Evolutionary conservation across 176 grass and related monocot species (phyloP).

Genomic region (Rhynchospora breviuscula): DNA sequence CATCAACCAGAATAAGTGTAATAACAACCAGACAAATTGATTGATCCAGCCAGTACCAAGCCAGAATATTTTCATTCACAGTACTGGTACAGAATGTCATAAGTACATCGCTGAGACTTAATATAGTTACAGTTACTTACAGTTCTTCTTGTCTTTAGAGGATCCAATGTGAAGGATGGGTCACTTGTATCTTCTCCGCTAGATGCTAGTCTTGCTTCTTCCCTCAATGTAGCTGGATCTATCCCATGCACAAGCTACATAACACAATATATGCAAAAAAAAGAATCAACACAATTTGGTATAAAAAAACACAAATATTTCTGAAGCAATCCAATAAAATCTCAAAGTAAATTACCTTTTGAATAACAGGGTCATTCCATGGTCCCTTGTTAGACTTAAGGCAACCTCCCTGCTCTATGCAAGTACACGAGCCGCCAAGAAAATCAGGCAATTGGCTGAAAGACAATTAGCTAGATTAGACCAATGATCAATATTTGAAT

Average conservation of each 20-base stretch:
- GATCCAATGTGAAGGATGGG: slow-evolving; percentile 18
- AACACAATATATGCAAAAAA: neutral
- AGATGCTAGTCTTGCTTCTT: slow-evolving; percentile 11
- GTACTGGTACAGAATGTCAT: neutral
- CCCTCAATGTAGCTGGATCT: slow-evolving; percentile 10
- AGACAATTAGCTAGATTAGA: slow-evolving; percentile 25
- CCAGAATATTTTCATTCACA: neutral
- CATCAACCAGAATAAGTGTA: neutral
- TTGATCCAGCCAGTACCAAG: neutral
- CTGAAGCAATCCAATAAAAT: neutral
- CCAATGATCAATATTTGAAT: neutral
- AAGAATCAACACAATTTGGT: neutral
- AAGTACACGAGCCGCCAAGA: slow-evolving; percentile 86
- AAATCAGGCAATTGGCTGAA: slow-evolving; percentile 92
- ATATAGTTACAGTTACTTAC: neutral
- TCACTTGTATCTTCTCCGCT: slow-evolving; percentile 37
- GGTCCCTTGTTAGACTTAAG: slow-evolving; percentile 91
- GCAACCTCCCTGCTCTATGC: slow-evolving; percentile 68
- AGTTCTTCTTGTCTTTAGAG: slow-evolving; percentile 2
- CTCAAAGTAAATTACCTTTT: slow-evolving; percentile 14
- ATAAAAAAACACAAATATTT: neutral
- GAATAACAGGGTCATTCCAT: slow-evolving; percentile 85
- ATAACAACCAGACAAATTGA: neutral
- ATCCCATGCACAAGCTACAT: slow-evolving; percentile 12
- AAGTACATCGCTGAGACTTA: neutral